Evolutionary conservation across 305 asterid genomes (phyloP).

Genomic region (Striga hermonthica): DNA sequence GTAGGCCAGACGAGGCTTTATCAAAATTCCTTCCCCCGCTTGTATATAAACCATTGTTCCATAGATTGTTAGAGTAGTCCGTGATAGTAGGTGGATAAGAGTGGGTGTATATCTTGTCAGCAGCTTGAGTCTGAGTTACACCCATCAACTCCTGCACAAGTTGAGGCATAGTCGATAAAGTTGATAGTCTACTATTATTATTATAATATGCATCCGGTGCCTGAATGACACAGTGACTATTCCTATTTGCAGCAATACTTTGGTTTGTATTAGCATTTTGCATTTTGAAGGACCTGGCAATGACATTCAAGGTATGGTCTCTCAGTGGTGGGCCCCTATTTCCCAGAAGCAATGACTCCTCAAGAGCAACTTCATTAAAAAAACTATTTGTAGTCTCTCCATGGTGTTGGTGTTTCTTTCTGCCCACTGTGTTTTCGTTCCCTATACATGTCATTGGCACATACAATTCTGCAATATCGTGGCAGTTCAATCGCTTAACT

Average conservation of each 20-base stretch:
- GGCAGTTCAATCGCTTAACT: constrained; percentile 38
- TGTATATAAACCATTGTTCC: constrained; percentile 33
- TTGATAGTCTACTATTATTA: constrained; percentile 33
- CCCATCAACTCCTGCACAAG: constrained; percentile 31
- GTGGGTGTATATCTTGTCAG: constrained; percentile 41
- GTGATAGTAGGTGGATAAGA: constrained; percentile 34
- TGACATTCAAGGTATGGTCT: constrained; percentile 51
- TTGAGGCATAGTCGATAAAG: constrained; percentile 38
- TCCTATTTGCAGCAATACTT: constrained; percentile 34
- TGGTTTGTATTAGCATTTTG: constrained; percentile 40
- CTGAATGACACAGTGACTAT: constrained; percentile 35
- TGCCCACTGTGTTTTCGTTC: constrained; percentile 31
- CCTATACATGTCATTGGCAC: constrained; percentile 33
- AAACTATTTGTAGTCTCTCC: constrained; percentile 26
- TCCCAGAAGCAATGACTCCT: constrained; percentile 30
- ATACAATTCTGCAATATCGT: constrained; percentile 31
- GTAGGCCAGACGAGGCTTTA: constrained; percentile 35
- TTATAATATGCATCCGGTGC: constrained; percentile 30
- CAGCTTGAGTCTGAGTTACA: constrained; percentile 38
- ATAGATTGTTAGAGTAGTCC: constrained; percentile 22
- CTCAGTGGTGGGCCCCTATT: constrained; percentile 34
- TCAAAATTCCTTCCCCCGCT: constrained; percentile 36
- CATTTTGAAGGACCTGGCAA: constrained; percentile 52
- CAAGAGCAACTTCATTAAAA: constrained; percentile 34
- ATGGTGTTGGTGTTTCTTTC: constrained; percentile 34